Base-by-base conservation (phyloP, 169 alveolate genomes). In the Plasmodium coatneyi region DNA sequence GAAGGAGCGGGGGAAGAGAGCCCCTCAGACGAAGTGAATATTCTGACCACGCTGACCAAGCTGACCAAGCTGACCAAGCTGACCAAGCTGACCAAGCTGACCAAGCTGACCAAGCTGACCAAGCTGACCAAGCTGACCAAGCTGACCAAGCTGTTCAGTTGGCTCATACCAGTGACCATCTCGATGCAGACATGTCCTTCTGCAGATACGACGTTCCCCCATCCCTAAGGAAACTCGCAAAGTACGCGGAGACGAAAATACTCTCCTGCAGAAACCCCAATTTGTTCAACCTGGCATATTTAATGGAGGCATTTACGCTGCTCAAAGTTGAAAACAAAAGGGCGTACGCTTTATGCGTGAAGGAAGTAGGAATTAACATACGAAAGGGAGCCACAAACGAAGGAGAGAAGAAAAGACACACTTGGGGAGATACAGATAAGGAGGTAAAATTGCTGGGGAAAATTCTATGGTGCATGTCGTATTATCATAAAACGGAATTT, bases 381-480 rank as follows among this genome's bases (percentile, higher is more conserved):
- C 36, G 28, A 52, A 52, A 22, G 19, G 93, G 36, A n/a, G 41
- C 80, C 60, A 28, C 72, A 43, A 28, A 80, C 36, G 49, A 22
- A 81, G 56, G 92, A 41, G 19, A 71, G 49, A 80, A 60, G 43
- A 80, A 80, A 70, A 80, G 49, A 19, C 52, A 43, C 3, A 12
- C 32, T 41, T 79, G 43, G n/a, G 16, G 49, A 34, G 36, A 28
- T 41, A 54, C 46, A 74, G 82, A 89, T 79, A 60, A 79, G 52
- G 89, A 89, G 9, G 54, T 46, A 56, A 91, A 81, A 71, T 2
- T 91, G 28, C 32, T 91, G 36, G 90, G 95, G 5, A 91, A 91
- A 91, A 81, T 91, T 14, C 71, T 91, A 52, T 91, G 95, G 95
- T 91, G 92, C 78, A 80, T 91, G 78, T 91, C 95, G 81, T 91